Conservation (phyloP, 805 yeast genomes). For the Metschnikowia amazonensis region DNA sequence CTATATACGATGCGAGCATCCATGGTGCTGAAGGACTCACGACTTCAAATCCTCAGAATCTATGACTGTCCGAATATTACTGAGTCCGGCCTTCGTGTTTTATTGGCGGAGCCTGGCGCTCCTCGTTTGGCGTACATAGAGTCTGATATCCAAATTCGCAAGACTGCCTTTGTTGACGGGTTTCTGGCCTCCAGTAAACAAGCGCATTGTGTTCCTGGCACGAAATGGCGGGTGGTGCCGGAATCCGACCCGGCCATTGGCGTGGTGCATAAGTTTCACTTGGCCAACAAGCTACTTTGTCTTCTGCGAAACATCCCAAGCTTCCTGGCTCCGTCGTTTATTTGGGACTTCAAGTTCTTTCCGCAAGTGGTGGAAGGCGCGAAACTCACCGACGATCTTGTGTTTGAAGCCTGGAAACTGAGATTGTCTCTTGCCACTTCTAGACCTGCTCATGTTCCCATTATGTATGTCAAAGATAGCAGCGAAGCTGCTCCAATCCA, state of each 20-base stretch:
- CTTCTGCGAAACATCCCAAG: conserved; percentile 12
- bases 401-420: conserved; percentile 15
- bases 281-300: conserved; percentile 24
- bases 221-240: conserved; percentile 23
- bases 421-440: conserved; percentile 12
- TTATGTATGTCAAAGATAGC: conserved; percentile 14
- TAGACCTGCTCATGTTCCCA: conserved; percentile 10
- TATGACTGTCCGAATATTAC: conserved; percentile 21
- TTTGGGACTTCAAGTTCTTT: conserved; percentile 20
- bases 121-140: conserved; percentile 14
- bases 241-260: conserved; percentile 11
- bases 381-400: conserved; percentile 6
- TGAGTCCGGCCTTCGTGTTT: conserved; percentile 9
- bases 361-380: conserved; percentile 9
- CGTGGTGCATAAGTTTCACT: conserved; percentile 20
- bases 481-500: not conserved
- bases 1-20: conserved; percentile 24
- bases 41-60: conserved; percentile 23
- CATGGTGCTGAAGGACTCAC: conserved; percentile 16
- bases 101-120: conserved; percentile 8
- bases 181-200: not conserved
- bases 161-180: conserved; percentile 4
- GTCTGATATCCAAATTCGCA: conserved; percentile 11
- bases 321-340: not conserved
- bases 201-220: conserved; percentile 17